Conservation (phyloP, 169 alveolate genomes). For the Eimeria acervulina region DNA sequence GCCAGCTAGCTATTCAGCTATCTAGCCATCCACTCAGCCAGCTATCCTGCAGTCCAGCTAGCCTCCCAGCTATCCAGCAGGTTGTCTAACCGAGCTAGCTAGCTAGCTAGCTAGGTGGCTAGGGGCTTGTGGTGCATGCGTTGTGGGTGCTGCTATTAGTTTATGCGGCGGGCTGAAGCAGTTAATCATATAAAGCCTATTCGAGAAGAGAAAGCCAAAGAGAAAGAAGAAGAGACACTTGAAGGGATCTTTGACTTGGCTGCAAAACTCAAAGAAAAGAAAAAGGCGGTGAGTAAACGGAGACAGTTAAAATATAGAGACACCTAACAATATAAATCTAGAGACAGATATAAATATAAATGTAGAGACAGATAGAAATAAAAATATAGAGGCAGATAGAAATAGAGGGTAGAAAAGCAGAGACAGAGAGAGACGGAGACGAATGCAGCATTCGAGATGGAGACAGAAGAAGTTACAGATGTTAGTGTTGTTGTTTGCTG, state of each 20-base stretch:
- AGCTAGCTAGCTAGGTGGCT: neutral
- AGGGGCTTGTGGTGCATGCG: neutral
- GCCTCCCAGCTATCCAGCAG: too few species aligned
- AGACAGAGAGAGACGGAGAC: neutral
- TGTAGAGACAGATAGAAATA: too few species aligned
- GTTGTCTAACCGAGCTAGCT: too few species aligned
- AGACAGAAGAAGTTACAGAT: neutral
- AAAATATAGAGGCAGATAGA: too few species aligned
- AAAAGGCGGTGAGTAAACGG: neutral
- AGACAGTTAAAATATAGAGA: neutral
- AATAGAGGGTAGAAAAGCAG: too few species aligned
- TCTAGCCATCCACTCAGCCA: too few species aligned
- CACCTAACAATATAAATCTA: too few species aligned
- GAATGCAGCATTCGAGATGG: neutral
- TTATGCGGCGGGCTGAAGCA: slow-evolving; percentile 16
- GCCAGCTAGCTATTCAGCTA: too few species aligned
- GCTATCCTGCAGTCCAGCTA: too few species aligned
- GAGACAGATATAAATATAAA: too few species aligned
- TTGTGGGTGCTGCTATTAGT: neutral
- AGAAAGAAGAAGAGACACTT: slow-evolving; percentile 4
- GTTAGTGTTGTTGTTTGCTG: neutral
- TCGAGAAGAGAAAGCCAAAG: neutral
- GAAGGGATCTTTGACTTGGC: slow-evolving; percentile 26
- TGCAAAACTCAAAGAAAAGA: slow-evolving; percentile 7
- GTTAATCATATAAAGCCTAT: slow-evolving; percentile 29